Percentiles rank a stretch among this genome's conserved stretches.
Evolutionary conservation across 2,329 filamentous ascomycete species (phyloP).

Genomic region (Sarocladium kiliense): DNA sequence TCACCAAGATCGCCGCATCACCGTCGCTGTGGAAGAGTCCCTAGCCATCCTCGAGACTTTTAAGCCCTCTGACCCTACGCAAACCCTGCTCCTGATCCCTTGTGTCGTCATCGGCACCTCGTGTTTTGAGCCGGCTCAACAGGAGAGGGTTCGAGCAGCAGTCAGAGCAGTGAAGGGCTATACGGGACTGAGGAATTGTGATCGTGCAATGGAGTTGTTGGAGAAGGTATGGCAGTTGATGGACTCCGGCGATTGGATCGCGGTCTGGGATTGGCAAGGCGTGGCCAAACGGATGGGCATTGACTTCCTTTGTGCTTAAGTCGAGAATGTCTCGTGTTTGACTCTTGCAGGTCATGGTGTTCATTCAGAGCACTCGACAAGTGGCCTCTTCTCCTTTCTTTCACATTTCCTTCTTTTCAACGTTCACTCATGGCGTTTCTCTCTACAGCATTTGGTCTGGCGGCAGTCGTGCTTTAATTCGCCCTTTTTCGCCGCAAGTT

Average conservation of each 20-base stretch:
- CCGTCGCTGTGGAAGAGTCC: conserved; percentile 50
- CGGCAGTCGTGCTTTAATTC: conserved; percentile 2
- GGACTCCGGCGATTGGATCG: conserved; percentile 50
- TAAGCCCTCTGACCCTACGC: conserved; percentile 50
- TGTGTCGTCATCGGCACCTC: conserved; percentile 58
- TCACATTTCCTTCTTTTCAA: background rate
- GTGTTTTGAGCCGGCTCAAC: conserved; percentile 47
- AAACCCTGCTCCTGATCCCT: conserved; percentile 55
- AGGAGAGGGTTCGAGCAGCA: conserved; percentile 45
- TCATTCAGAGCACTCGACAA: conserved; percentile 11
- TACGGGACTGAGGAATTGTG: conserved; percentile 54
- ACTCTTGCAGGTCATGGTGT: too few species aligned
- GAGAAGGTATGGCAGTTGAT: conserved; percentile 57
- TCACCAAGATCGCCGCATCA: conserved; percentile 47
- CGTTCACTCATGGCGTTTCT: conserved; percentile 10
- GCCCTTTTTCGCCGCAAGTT: background rate
- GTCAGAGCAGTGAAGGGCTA: conserved; percentile 50
- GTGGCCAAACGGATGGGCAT: conserved; percentile 48
- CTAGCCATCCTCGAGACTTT: conserved; percentile 50
- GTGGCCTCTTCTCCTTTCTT: background rate
- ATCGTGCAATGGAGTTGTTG: conserved; percentile 47
- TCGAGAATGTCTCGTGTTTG: too few species aligned
- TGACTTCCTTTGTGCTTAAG: conserved; percentile 49
- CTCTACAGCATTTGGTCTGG: background rate
- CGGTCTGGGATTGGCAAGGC: conserved; percentile 61